Conservation (phyloP, 2,329 filamentous ascomycete species). For the Dissoconium aciculare region DNA sequence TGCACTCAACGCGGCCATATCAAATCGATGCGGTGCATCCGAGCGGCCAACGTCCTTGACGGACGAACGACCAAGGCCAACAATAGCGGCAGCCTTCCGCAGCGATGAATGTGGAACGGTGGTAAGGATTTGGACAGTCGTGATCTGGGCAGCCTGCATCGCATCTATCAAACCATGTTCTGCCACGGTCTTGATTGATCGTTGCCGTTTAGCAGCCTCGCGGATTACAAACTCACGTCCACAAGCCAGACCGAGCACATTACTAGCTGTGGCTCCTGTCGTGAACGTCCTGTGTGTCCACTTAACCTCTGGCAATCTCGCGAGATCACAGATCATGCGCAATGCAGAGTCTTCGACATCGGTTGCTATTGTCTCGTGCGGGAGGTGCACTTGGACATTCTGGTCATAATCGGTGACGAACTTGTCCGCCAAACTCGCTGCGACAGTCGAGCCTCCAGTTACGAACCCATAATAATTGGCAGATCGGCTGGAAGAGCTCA, state of each 20-base stretch:
- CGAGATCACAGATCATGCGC: conserved; percentile 50
- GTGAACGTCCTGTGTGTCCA: conserved; percentile 70
- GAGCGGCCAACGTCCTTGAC: conserved; percentile 46
- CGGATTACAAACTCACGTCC: conserved; percentile 53
- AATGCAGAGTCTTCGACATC: conserved; percentile 62
- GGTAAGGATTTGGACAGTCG: conserved; percentile 60
- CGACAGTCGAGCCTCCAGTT: conserved; percentile 64
- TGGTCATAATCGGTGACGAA: conserved; percentile 71
- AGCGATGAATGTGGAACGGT: conserved; percentile 74
- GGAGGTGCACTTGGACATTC: conserved; percentile 70
- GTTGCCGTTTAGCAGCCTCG: conserved; percentile 25
- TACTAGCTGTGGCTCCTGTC: conserved; percentile 54
- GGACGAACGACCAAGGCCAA: conserved; percentile 58
- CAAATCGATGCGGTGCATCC: conserved; percentile 51
- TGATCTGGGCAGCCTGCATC: conserved; percentile 47
- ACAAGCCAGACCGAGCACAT: conserved; percentile 50
- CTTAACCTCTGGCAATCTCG: conserved; percentile 40
- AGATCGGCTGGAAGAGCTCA: conserved; percentile 34
- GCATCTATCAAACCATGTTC: conserved; percentile 56
- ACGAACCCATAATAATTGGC: conserved; percentile 78
- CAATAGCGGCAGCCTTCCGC: conserved; percentile 64
- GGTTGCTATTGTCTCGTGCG: conserved; percentile 58
- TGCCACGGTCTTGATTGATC: conserved; percentile 38
- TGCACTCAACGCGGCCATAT: conserved; percentile 49
- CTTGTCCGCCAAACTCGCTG: conserved; percentile 69